These are phyloP conservation scores for Entomophthora muscae DNA, from an alignment of 371 early-diverging fungal species.

Conservation along the genomic window DNA sequence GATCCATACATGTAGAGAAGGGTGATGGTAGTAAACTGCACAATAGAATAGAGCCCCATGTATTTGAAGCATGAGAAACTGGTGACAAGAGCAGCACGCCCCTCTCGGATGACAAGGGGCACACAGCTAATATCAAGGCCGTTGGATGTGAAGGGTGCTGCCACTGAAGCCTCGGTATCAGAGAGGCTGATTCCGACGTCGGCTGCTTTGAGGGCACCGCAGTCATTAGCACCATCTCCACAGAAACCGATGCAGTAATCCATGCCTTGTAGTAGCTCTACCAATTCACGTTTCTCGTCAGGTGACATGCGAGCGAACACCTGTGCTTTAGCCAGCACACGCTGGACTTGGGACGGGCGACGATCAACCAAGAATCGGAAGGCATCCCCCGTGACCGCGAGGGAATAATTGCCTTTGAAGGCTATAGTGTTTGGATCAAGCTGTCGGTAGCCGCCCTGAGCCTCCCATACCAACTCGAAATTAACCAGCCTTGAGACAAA, in stretches of 20 bases:
- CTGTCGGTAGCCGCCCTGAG: slow-evolving; percentile 20
- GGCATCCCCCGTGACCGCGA: slow-evolving; percentile 91
- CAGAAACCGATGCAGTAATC: slow-evolving; percentile 90
- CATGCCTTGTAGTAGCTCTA: slow-evolving; percentile 67
- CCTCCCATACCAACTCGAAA: background rate
- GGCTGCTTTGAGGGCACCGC: slow-evolving; percentile 95
- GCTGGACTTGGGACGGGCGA: slow-evolving; percentile 32
- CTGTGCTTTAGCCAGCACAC: slow-evolving; percentile 77
- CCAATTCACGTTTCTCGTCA: slow-evolving; percentile 91
- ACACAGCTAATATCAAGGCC: slow-evolving; percentile 83
- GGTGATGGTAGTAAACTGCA: slow-evolving; percentile 79
- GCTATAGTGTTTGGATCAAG: slow-evolving; percentile 90
- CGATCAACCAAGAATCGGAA: slow-evolving; percentile 88
- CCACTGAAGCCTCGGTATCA: slow-evolving; percentile 94
- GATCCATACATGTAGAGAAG: slow-evolving; percentile 69
- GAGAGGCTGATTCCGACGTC: slow-evolving; percentile 96
- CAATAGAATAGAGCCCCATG: slow-evolving; percentile 79
- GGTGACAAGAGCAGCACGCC: slow-evolving; percentile 94
- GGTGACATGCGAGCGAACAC: slow-evolving; percentile 99
- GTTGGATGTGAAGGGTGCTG: slow-evolving; percentile 91
- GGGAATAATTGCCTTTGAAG: slow-evolving; percentile 43
- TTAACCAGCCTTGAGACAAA: slow-evolving; percentile 18
- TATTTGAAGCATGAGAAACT: slow-evolving; percentile 96
- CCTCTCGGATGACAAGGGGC: slow-evolving; percentile 83
- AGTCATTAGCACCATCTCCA: slow-evolving; percentile 99